Evolutionary conservation across 495 filamentous ascomycete species (phyloP), one percentile per base, ranked within the genome.

Genomic region (Penicillium bovifimosum): DNA sequence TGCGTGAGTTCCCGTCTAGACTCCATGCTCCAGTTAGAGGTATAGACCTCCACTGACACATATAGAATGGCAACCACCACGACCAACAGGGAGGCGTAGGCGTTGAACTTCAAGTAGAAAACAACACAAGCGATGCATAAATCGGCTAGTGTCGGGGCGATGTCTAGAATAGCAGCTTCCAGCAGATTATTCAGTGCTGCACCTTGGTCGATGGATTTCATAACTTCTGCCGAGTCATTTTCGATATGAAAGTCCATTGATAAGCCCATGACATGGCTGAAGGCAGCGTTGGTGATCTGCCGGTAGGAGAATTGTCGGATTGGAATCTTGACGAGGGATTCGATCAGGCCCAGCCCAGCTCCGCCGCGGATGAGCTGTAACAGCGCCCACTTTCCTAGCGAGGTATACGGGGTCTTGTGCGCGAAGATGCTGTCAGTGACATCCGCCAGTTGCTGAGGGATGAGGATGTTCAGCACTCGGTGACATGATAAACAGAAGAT

Each of bases 401-500:
- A 79, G 74, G 8, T 78, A 80, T 35, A 61, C 29, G 72, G 59
- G 20, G 85, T 70, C 49, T 81, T 71, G 10, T 69, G 41, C 76
- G 80, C 10, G 79, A 77, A 50, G 73, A 87, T 66, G 29, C 70
- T 74, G 56, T 87, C 78, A 49, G 81, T 73, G 28, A 87, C 75
- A 50, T 83, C 76, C 36, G 84, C 85, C 18, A 86, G 71, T 56
- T 88, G 86, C 27, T 80, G 78, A 16, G 86, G 86, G 35, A 86
- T 78, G 14, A 88, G 63, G 20, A 88, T 71, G 52, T 86, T 85
- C 16, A 50, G 28, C 9, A 34, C 48, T 17, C 48, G 38, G 13
- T 50, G 38, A 7, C 28, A 41, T 8, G 6, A 28, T 34, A 50
- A 5, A 40, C 48, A 50, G 28, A 34, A 31, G 9, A 42, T 13